Base-by-base conservation (phyloP, 306 rosid species). In the Ceratonia siliqua region DNA sequence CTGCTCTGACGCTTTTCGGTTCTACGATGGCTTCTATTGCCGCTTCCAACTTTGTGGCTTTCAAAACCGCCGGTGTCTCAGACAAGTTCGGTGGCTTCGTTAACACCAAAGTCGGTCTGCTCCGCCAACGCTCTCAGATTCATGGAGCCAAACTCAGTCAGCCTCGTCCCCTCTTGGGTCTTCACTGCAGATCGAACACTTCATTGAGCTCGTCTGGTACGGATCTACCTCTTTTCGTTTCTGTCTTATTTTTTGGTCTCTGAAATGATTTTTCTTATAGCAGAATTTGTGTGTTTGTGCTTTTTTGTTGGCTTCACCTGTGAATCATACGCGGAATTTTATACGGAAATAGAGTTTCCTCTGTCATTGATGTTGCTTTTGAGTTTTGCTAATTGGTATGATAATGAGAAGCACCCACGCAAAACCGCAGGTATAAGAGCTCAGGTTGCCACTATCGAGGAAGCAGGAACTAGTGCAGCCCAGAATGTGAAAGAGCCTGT, bases 401-500 rank as follows among this genome's bases (percentile, higher is more conserved):
- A 22, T 21, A 14, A 52, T 18, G 48, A 7, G 8, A 58, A 27
- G 5, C 5, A 6, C 64, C 22, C 38, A 24, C 6, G 22, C 0
- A 24, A 21, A 22, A 2, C n/a, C 22, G 71, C 83, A 89, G 90
- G 81, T 50, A 72, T 87, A 73, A 89, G 83, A 83, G 87, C 90
- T 62, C 85, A 89, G 84, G 87, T 85, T 74, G 85, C 89, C 5
- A 85, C 86, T 15, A 58, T 78, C 9, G 91, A 78, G 21, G 82
- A 85, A 70, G 81, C 87, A 33, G 85, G 81, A 84, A 24, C 81
- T 18, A 84, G 77, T 66, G 73, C 79, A 22, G 82, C 36, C 45
- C 82, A 65, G 81, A 75, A 77, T 21, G 82, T 62, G 81, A 89
- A 84, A 81, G 76, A 87, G 27, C 95, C 95, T 6, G 97, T 87